Evolutionary conservation across 2,329 filamentous ascomycete species (phyloP), one percentile per base, ranked within the genome.

Genomic region (Tolypocladium pustulatum): DNA sequence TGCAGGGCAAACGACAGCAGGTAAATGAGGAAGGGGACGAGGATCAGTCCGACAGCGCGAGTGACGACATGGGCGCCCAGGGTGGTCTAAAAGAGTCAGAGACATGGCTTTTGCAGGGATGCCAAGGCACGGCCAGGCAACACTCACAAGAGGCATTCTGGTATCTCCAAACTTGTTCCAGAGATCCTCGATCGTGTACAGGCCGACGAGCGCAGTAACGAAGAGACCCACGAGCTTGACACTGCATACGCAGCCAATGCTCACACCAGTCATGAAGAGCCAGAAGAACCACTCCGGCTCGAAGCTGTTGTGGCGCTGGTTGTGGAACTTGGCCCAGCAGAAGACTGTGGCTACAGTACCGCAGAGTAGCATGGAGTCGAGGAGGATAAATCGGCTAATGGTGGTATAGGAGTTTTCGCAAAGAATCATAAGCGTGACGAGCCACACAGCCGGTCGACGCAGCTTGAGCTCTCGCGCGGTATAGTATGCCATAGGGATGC

Each of bases 381-480:
- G 86, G 30, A 99, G 86, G 68, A 99, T 97, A 72, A 99, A 99
- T 61, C 94, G 86, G 76, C 92, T 97, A 75, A 99, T 99, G 37
- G 95, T 97, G 55, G 94, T 96, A 78, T 97, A 99, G 56, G 94
- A 97, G 80, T 99, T 99, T 75, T 99, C 94, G 79, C 91, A 99
- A 49, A 99, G 85, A 52, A 99, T 92, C 90, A 97, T 97, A 66
- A 97, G 79, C 25, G 92, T 94, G 60, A 97, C 87, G 59, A 99
- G 81, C 94, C 94, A 99, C 65, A 97, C 90, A 55, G 92, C 89
- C 49, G 91, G 87, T 64, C 89, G 86, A 70, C 85, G 87, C 71
- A 97, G 87, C 71, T 91, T 89, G 67, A 99, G 79, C 75, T 97
- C 92, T 68, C 88, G 89, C 38, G 93, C 93, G 41, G 94, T 99